Percentiles rank a stretch among this genome's conserved stretches.
phyloP scores from a whole-genome alignment of 306 rosid genomes.

The Cyclanthera cordifolia region DNA sequence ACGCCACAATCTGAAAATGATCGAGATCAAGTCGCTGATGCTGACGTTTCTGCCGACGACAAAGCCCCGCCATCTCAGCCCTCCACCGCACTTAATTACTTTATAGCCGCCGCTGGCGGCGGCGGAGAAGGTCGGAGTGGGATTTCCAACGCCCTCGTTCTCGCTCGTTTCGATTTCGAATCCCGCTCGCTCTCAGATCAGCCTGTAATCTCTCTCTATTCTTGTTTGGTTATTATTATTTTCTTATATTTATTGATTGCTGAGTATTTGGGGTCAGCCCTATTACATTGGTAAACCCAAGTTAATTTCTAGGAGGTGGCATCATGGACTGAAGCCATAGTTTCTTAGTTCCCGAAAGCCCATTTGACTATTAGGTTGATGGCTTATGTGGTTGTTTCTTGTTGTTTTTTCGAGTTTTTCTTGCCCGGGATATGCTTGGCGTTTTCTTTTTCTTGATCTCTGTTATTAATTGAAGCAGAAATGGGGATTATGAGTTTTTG shows the following conservation, averaged over 20 bases:
- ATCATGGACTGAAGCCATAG: no score
- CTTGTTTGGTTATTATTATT: not conserved
- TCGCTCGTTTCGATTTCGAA: constrained; percentile 40
- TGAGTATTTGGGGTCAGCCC: no score
- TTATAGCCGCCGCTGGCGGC: constrained; percentile 62
- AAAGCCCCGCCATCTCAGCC: constrained; percentile 14
- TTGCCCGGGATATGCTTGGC: not conserved
- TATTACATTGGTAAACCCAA: no score
- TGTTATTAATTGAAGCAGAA: constrained; percentile 8
- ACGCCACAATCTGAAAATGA: not conserved
- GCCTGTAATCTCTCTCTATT: constrained; percentile 32
- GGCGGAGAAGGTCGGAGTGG: constrained; percentile 89
- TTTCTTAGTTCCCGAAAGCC: no score
- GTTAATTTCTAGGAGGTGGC: no score
- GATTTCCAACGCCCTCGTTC: constrained; percentile 54
- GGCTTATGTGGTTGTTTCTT: not conserved
- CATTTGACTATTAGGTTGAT: no score
- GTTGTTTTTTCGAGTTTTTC: not conserved
- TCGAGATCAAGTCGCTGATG: constrained; percentile 19
- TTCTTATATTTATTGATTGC: no score
- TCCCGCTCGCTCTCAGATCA: constrained; percentile 47
- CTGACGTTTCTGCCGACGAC: constrained; percentile 22
- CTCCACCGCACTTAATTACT: constrained; percentile 15
- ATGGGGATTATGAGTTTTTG: not conserved
- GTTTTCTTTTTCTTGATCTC: not conserved